These are phyloP conservation scores for Cladosporium sp. DNA, from an alignment of 2,329 filamentous ascomycete genomes.

Conservation along the genomic window DNA sequence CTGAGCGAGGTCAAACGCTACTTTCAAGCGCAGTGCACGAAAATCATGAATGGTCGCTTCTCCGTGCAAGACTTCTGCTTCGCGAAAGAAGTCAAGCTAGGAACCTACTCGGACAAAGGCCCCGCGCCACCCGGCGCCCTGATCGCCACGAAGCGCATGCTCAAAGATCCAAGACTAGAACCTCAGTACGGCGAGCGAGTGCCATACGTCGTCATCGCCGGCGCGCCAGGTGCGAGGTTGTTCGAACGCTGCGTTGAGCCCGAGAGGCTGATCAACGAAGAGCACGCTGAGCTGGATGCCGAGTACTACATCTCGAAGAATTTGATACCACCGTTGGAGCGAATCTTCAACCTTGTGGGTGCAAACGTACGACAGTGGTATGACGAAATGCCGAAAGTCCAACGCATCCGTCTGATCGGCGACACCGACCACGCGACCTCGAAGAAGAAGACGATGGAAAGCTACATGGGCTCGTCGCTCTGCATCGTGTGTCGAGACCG, in stretches of 20 bases:
- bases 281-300: constrained; percentile 79
- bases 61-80: constrained; percentile 97
- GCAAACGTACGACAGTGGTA: constrained; percentile 91
- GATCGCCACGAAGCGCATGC: constrained; percentile 83
- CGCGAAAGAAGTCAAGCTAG: constrained; percentile 85
- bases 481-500: constrained; percentile 75
- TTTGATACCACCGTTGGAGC: constrained; percentile 87
- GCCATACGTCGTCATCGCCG: constrained; percentile 89
- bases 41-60: constrained; percentile 86
- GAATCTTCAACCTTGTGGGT: constrained; percentile 94
- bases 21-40: constrained; percentile 85
- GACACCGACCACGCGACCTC: constrained; percentile 27
- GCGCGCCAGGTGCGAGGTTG: constrained; percentile 79
- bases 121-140: constrained; percentile 82
- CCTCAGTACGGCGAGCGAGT: constrained; percentile 94
- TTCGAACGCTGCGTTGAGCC: constrained; percentile 89
- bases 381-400: constrained; percentile 92
- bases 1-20: constrained; percentile 85
- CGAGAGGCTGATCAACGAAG: constrained; percentile 74
- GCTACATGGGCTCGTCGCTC: constrained; percentile 79
- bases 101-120: constrained; percentile 80
- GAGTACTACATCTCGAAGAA: constrained; percentile 98
- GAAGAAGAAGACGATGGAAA: constrained; percentile 73
- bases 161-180: constrained; percentile 80
- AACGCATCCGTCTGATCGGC: constrained; percentile 66